phyloP scores from a whole-genome alignment of 495 filamentous ascomycete genomes.

The Aspergillus panamensis region DNA sequence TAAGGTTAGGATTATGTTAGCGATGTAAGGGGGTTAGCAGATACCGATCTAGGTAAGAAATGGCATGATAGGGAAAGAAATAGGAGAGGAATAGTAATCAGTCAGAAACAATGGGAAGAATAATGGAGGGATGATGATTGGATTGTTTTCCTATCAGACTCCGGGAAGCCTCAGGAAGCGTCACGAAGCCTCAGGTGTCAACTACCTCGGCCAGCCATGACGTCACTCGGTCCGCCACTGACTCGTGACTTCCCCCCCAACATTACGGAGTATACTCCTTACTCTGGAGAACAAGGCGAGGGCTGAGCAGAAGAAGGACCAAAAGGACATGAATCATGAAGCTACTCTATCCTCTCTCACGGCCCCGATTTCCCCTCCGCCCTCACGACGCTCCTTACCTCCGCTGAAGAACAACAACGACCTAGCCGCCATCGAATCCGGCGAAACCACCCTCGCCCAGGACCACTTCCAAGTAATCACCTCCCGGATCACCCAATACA shows the following conservation, averaged over 20 bases:
- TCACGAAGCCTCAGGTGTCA: too few relatives aligned
- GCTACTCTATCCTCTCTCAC: neutral
- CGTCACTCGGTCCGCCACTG: neutral
- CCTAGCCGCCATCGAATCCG: conserved; percentile 57
- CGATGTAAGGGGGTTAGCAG: too few relatives aligned
- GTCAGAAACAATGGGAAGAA: too few relatives aligned
- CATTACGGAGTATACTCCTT: too few relatives aligned
- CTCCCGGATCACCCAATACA: conserved; percentile 32
- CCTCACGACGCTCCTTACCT: neutral
- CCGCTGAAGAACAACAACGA: neutral
- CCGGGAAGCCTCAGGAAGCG: too few relatives aligned
- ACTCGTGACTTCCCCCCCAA: too few relatives aligned
- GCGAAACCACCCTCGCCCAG: conserved; percentile 41
- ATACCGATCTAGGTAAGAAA: too few relatives aligned
- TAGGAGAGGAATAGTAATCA: neutral
- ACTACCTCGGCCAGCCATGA: neutral
- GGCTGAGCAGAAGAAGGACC: neutral
- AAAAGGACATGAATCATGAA: neutral
- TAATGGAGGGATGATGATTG: too few relatives aligned
- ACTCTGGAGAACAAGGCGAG: too few relatives aligned
- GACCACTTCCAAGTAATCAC: conserved; percentile 55
- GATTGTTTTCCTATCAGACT: too few relatives aligned
- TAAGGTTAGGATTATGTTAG: too few relatives aligned
- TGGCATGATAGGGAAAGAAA: neutral
- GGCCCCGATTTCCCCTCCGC: neutral